A percentile compares a stretch with the other conserved stretches of the same genome.
Conservation (phyloP, 495 filamentous ascomycete genomes). For the Penicillium bialowiezense region DNA sequence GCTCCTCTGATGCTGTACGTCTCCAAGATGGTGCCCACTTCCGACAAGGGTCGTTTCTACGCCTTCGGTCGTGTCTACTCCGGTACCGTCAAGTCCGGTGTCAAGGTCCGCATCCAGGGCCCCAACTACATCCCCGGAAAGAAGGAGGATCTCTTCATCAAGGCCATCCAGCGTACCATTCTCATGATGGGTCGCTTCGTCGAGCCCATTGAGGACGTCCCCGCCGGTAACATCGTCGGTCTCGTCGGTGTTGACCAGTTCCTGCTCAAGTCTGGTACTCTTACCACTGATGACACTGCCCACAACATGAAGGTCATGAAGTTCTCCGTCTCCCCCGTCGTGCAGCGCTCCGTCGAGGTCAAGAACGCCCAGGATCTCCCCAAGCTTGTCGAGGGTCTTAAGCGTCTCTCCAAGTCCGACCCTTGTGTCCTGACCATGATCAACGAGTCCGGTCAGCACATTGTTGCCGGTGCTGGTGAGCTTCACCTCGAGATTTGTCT, state of each 20-base stretch:
- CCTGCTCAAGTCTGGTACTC: conserved; percentile 99
- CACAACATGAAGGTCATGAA: conserved; percentile 99
- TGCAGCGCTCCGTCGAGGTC: conserved; percentile 97
- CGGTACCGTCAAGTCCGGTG: conserved; percentile 92
- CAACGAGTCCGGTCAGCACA: conserved; percentile 91
- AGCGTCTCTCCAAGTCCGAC: conserved; percentile 99
- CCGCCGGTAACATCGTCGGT: conserved; percentile 98
- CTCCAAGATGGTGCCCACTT: conserved; percentile 99
- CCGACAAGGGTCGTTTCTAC: conserved; percentile 99
- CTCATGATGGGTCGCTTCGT: conserved; percentile 99
- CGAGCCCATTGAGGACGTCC: conserved; percentile 98
- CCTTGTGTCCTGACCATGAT: conserved; percentile 93
- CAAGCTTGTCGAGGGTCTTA: conserved; percentile 99
- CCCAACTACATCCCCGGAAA: conserved; percentile 97
- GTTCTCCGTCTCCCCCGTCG: conserved; percentile 99
- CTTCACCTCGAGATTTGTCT: conserved; percentile 99
- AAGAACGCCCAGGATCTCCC: conserved; percentile 99
- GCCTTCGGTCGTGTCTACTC: conserved; percentile 99
- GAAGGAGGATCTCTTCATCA: conserved; percentile 99
- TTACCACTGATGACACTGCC: conserved; percentile 94
- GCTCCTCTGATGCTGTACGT: conserved; percentile 99
- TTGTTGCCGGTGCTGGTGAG: conserved; percentile 99
- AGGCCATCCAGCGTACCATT: conserved; percentile 98
- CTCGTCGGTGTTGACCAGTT: conserved; percentile 99
- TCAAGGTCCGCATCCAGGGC: conserved; percentile 99